phyloP scores from a whole-genome alignment of 441 rosid species.

The Arabidopsis hybrid region DNA sequence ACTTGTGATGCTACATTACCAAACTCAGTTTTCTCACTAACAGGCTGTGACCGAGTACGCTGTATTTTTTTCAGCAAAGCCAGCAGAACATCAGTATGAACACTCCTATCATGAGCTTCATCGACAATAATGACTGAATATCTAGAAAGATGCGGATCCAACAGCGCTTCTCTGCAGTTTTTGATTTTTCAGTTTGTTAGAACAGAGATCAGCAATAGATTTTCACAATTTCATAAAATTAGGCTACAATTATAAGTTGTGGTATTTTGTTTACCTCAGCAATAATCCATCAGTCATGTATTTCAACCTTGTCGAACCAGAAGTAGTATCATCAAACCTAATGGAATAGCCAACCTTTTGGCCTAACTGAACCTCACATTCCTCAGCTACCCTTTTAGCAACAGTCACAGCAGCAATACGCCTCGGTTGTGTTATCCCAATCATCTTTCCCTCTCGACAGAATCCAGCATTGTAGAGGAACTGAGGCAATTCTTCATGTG shows the following conservation, averaged over 20 bases:
- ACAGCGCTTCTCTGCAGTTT: constrained; percentile 73
- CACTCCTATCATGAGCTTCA: constrained; percentile 97
- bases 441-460: constrained; percentile 70
- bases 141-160: constrained; percentile 85
- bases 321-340: constrained; percentile 85
- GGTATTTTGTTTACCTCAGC: constrained; percentile 57
- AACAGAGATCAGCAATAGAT: constrained; percentile 11
- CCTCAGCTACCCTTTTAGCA: constrained; percentile 90
- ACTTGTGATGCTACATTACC: constrained; percentile 44
- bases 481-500: constrained; percentile 81
- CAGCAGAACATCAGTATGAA: constrained; percentile 89
- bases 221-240: not conserved
- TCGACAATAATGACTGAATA: constrained; percentile 87
- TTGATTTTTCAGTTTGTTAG: not conserved
- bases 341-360: constrained; percentile 88
- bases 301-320: constrained; percentile 71
- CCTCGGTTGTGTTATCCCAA: constrained; percentile 90
- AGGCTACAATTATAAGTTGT: not conserved
- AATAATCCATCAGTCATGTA: constrained; percentile 96
- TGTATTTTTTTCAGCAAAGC: constrained; percentile 87
- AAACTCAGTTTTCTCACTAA: constrained; percentile 31
- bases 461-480: constrained; percentile 75
- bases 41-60: constrained; percentile 57
- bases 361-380: constrained; percentile 79
- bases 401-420: constrained; percentile 95